Base-by-base conservation (phyloP, 768 basidiomycete genomes). In the Russula virescens region DNA sequence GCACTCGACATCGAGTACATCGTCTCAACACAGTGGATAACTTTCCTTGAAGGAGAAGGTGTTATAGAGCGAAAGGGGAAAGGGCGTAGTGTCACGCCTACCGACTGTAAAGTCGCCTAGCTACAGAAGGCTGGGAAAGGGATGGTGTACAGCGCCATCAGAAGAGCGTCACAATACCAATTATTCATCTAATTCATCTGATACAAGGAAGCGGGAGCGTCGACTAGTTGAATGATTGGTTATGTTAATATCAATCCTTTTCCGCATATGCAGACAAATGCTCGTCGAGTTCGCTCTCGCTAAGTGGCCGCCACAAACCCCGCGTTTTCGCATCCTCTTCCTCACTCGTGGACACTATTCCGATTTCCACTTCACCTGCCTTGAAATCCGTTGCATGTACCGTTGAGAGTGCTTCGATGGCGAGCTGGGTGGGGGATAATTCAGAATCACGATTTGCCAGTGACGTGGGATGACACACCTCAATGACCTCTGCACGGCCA, bases 371-470 rank as follows among this genome's bases (percentile, higher is more conserved):
- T 75, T 98, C 97, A 11, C 85, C 86, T 0, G 92, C 80, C 75
- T 98, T 99, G 79, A 94, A 97, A 73, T 99, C 97, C 2, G 94
- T 97, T 43, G 93, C 87, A 70, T 96, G 91, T 26, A 98, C 94
- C 0, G 85, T 89, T 50, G 93, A 95, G 80, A 98, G 91, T 14
- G 87, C 86, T 73, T 98, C 95, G 58, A 98, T 95, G 0, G 94
- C 95, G 76, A 95, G 83, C 93, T 96, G 23, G 28, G 21, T n/a
- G 7, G 11, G n/a, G 34, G 23, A 28, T 31, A 28, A 40, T 58
- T n/a, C 53, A 21, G 23, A 18, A 25, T 2, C 40, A 56, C 16
- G 38, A 35, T 56, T 46, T 40, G 28, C 38, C 26, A 11, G 26
- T 35, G 40, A 14, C 14, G 49, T 31, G 31, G 8, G 31, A 31